Evolutionary conservation across 176 grass and related monocot genomes (phyloP).

Genomic region (Metroxylon sagu): DNA sequence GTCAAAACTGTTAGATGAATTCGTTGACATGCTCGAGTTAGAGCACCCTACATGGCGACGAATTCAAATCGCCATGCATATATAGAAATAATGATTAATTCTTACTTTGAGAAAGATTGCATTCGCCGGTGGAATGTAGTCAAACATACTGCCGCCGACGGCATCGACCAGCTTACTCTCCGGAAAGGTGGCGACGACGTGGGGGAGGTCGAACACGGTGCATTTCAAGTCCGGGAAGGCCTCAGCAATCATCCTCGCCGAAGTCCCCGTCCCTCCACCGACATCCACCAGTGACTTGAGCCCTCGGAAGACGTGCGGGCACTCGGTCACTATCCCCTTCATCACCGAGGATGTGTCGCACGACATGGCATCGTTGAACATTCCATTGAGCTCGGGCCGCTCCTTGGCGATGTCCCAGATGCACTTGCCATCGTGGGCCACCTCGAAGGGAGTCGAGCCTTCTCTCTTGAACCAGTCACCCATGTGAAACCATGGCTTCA

Average conservation of each 20-base stretch:
- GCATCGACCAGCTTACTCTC: slow-evolving; percentile 13
- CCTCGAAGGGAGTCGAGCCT: slow-evolving; percentile 1
- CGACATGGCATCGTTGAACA: slow-evolving; percentile 34
- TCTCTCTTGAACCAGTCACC: slow-evolving; percentile 23
- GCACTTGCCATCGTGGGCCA: background rate
- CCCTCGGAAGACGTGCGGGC: slow-evolving; percentile 24
- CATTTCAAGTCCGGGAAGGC: slow-evolving; percentile 35
- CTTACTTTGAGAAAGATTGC: slow-evolving; percentile 50
- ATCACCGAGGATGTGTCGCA: slow-evolving; percentile 26
- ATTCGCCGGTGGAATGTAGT: too few species aligned
- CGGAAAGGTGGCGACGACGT: slow-evolving; percentile 28
- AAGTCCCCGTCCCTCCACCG: slow-evolving; percentile 19
- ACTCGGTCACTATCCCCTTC: slow-evolving; percentile 7
- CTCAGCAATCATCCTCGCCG: slow-evolving; percentile 19
- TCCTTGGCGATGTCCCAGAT: background rate
- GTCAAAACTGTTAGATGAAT: too few species aligned
- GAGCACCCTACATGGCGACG: too few species aligned
- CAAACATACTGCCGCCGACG: slow-evolving; percentile 46
- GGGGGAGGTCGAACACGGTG: slow-evolving; percentile 37
- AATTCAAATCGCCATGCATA: background rate
- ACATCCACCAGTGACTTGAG: slow-evolving; percentile 38
- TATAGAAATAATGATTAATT: slow-evolving; percentile 9
- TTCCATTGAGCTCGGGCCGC: background rate
- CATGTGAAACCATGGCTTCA: slow-evolving; percentile 5
- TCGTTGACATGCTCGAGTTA: too few species aligned